These are phyloP conservation scores for Pisolithus orientalis DNA, from an alignment of 768 basidiomycete species.

Conservation along the genomic window DNA sequence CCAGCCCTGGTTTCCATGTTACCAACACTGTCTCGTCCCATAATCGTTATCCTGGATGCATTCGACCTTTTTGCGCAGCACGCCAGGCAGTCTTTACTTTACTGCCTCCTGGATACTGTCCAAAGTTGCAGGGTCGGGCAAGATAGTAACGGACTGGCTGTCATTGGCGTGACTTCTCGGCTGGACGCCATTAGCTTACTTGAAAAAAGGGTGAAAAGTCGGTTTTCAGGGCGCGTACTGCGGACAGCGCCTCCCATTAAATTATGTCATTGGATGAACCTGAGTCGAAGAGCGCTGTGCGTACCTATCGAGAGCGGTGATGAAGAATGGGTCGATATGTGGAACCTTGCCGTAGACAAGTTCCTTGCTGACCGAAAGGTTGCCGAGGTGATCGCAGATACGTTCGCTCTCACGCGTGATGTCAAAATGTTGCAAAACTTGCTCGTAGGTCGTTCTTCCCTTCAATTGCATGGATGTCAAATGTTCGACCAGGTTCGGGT, in stretches of 20 bases:
- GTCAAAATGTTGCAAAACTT: slow-evolving; percentile 50
- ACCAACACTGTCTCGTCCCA: slow-evolving; percentile 73
- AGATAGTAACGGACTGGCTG: slow-evolving; percentile 63
- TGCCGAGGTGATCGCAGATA: slow-evolving; percentile 44
- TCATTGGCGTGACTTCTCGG: slow-evolving; percentile 82
- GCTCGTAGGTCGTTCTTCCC: slow-evolving; percentile 42
- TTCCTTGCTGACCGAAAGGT: slow-evolving; percentile 49
- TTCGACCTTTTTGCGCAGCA: slow-evolving; percentile 93
- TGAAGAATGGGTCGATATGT: slow-evolving; percentile 56
- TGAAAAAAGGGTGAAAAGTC: slow-evolving; percentile 95
- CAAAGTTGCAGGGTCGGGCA: slow-evolving; percentile 70
- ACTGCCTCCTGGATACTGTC: slow-evolving; percentile 91
- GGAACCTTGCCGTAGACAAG: slow-evolving; percentile 50
- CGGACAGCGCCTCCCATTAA: slow-evolving; percentile 59
- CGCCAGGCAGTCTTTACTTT: slow-evolving; percentile 86
- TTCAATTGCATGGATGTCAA: neutral
- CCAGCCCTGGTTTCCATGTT: slow-evolving; percentile 70
- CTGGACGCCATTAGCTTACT: slow-evolving; percentile 84
- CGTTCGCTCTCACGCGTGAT: slow-evolving; percentile 57
- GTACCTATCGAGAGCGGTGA: slow-evolving; percentile 17
- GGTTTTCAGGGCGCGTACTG: slow-evolving; percentile 90
- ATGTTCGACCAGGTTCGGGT: slow-evolving; percentile 34
- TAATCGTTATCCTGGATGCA: slow-evolving; percentile 79
- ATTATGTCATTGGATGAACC: slow-evolving; percentile 42
- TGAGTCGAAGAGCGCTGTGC: slow-evolving; percentile 44